phyloP scores from a whole-genome alignment of 2,329 filamentous ascomycete species.

The Penicillium olsonii region DNA sequence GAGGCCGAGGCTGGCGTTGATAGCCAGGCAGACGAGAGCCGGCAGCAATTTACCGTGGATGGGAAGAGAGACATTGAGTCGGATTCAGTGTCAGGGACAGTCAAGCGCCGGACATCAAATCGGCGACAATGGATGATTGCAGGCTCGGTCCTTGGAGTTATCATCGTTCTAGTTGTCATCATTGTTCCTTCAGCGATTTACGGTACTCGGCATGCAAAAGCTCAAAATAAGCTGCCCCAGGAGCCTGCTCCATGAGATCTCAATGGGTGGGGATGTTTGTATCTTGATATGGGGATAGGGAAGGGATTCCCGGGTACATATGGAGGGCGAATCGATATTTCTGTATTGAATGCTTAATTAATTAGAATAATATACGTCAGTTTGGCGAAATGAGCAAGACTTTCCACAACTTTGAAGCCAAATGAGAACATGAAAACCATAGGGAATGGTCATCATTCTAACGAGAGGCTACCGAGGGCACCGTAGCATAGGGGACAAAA shows the following conservation, averaged over 20 bases:
- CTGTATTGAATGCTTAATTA: conserved; percentile 1
- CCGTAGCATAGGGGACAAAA: no score
- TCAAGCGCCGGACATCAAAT: conserved; percentile 2
- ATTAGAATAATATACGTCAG: not conserved
- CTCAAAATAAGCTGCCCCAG: not conserved
- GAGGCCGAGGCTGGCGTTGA: not conserved
- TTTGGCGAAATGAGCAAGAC: not conserved
- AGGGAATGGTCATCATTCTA: no score
- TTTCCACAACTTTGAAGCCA: not conserved
- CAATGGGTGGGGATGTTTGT: not conserved
- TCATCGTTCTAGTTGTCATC: conserved; percentile 8
- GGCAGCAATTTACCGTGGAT: not conserved
- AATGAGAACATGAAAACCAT: not conserved
- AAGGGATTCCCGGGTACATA: not conserved
- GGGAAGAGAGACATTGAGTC: not conserved
- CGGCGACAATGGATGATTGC: conserved; percentile 6
- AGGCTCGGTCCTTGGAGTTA: not conserved
- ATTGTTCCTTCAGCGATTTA: conserved; percentile 11
- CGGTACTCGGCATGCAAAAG: conserved; percentile 1
- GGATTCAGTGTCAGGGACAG: conserved; percentile 4
- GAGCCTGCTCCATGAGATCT: not conserved
- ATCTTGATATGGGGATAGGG: not conserved
- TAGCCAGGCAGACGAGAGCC: not conserved
- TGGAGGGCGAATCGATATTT: not conserved
- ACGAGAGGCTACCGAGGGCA: no score